phyloP scores from a whole-genome alignment of 768 basidiomycete species.

The Tricholoma hemisulphureum region DNA sequence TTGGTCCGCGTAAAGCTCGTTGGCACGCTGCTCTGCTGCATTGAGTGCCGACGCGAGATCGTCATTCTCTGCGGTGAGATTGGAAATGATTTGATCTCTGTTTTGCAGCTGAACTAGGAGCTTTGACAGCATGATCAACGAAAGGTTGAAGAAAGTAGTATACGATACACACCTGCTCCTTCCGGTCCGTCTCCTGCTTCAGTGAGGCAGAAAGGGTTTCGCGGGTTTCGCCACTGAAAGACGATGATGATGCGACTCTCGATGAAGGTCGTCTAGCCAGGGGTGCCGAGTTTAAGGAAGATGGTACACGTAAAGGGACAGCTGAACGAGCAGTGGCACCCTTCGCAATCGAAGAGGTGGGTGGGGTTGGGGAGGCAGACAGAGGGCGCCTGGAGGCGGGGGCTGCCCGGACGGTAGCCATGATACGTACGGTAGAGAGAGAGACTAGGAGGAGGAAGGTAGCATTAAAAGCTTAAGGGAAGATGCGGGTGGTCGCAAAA shows the following conservation, averaged over 20 bases:
- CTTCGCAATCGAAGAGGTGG: conserved; percentile 46
- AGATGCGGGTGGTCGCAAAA: no score
- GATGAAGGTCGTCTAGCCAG: conserved; percentile 50
- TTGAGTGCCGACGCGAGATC: conserved; percentile 62
- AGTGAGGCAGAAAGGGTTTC: conserved; percentile 61
- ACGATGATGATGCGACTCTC: conserved; percentile 42
- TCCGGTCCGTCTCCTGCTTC: conserved; percentile 76
- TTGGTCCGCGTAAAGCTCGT: conserved; percentile 81
- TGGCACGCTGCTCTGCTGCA: conserved; percentile 67
- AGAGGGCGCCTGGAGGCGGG: conserved; percentile 48
- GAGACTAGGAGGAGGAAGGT: not conserved
- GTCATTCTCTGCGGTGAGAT: conserved; percentile 62
- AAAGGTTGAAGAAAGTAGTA: conserved; percentile 9
- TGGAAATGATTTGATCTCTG: conserved; percentile 68
- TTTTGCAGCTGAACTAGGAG: conserved; percentile 75
- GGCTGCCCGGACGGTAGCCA: conserved; percentile 48
- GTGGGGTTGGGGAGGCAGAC: conserved; percentile 41
- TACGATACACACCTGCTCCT: conserved; percentile 61
- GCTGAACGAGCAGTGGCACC: conserved; percentile 67
- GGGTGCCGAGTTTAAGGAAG: conserved; percentile 48
- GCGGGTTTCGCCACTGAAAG: conserved; percentile 44
- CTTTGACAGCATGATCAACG: conserved; percentile 34
- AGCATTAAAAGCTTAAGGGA: not conserved
- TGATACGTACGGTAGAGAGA: conserved; percentile 10
- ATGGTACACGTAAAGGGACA: conserved; percentile 52